Percentiles rank a stretch among this genome's conserved stretches.
Evolutionary conservation across 352 stramenopile genomes (phyloP).

Genomic region (Pythium dissimile): DNA sequence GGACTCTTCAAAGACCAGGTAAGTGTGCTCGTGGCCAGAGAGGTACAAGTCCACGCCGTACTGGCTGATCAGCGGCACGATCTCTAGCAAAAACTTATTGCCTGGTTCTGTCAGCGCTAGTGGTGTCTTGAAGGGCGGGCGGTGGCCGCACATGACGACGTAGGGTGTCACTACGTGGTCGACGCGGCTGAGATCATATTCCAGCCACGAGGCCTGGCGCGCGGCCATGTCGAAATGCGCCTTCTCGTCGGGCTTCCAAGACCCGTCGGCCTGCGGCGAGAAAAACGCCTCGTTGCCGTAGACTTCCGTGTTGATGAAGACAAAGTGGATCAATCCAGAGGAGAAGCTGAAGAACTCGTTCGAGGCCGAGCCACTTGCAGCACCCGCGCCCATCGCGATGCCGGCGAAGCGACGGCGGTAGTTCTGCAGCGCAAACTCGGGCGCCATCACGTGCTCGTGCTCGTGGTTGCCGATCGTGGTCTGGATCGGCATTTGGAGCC

Average conservation of each 20-base stretch:
- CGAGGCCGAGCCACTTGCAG: slow-evolving; percentile 52
- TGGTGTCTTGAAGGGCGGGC: slow-evolving; percentile 68
- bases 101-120: slow-evolving; percentile 27
- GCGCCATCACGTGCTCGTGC: slow-evolving; percentile 53
- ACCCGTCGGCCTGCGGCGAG: slow-evolving; percentile 36
- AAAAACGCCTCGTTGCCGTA: slow-evolving; percentile 68
- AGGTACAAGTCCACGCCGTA: slow-evolving; percentile 76
- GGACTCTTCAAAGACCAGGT: slow-evolving; percentile 57
- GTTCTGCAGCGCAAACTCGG: slow-evolving; percentile 62
- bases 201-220: slow-evolving; percentile 54
- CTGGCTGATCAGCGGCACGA: slow-evolving; percentile 66
- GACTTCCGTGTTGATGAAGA: slow-evolving; percentile 75
- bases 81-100: slow-evolving; percentile 63
- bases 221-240: slow-evolving; percentile 27
- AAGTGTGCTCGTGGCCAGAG: slow-evolving; percentile 69
- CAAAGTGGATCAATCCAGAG: slow-evolving; percentile 64
- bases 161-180: slow-evolving; percentile 57
- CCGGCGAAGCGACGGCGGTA: slow-evolving; percentile 66
- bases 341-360: slow-evolving; percentile 79
- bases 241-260: slow-evolving; percentile 47
- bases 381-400: slow-evolving; percentile 44
- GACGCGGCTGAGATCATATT: slow-evolving; percentile 66
- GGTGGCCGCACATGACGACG: slow-evolving; percentile 70
- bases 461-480: slow-evolving; percentile 79
- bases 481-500: slow-evolving; percentile 64